Base-by-base conservation (phyloP, 768 basidiomycete genomes). In the Pleurotus tuoliensis region DNA sequence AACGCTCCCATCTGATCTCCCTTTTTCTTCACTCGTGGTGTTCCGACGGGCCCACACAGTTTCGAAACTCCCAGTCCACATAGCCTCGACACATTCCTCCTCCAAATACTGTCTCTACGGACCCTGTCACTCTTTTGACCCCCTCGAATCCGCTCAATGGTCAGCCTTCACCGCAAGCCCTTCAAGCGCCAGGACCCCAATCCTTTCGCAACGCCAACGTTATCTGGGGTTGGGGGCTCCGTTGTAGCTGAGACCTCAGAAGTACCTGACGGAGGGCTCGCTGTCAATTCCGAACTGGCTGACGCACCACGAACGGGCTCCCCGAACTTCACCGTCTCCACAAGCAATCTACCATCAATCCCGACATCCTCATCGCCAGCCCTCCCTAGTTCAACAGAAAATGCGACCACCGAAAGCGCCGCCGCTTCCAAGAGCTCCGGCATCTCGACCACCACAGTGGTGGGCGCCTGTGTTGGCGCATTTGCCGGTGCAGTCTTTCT, bases 391-490 rank as follows among this genome's bases (percentile, higher is more conserved):
- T 39, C 51, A 5, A 11, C 38, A 18, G 24, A 22, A n/a, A 2
- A 1, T 18, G 3, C 51, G 1, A 12, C 51, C n/a, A 22, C 51
- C 2, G 18, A 34, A 18, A 15, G 16, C 27, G 9, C 51, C 37
- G 15, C 12, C 22, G 37, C 46, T 24, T 41, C 37, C 7, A 41
- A 15, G 16, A 53, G 16, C 18, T 43, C 51, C 18, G 22, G 68
- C 4, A 79, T 82, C 13, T 64, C 80, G 3, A 61, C 80, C 56
- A 73, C 77, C 56, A 80, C 83, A 4, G 86, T 87, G 34, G 73
- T 90, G 34, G 87, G 79, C 3, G 77, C 78, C 18, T 89, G 87
- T 59, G 71, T 87, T 1, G 87, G 79, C 3, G 82, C 84, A 22
- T 77, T 88, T 62, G 78, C 79, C 39, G 80, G 84, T 45, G 73